Conservation (phyloP, 2,329 filamentous ascomycete genomes). For the Penicillium janthinellum region DNA sequence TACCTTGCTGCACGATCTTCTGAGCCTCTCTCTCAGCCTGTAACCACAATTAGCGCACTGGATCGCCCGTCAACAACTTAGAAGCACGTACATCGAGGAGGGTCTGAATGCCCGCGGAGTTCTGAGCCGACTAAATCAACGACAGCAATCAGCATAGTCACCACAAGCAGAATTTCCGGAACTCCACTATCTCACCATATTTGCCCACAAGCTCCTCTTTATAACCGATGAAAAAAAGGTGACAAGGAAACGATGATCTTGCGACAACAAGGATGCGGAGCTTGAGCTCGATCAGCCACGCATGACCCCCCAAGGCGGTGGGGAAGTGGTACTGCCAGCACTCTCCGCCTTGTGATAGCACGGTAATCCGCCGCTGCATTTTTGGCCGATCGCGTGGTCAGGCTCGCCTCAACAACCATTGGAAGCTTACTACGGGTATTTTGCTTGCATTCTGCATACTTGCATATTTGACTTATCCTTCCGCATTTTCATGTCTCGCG, state of each 20-base stretch:
- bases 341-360: conserved; percentile 31
- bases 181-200: conserved; percentile 31
- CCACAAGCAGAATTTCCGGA: not conserved
- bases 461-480: not conserved
- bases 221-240: conserved; percentile 8
- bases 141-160: conserved; percentile 9
- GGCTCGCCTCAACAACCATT: conserved; percentile 1
- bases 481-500: conserved; percentile 72
- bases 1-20: conserved; percentile 98
- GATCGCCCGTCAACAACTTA: conserved; percentile 5
- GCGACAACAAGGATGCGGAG: conserved; percentile 31
- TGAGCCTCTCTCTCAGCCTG: conserved; percentile 97
- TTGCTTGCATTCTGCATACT: not conserved
- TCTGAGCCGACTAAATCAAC: conserved; percentile 80
- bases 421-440: not conserved
- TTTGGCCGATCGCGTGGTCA: conserved; percentile 3
- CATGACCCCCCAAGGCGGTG: conserved; percentile 38
- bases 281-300: conserved; percentile 35
- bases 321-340: conserved; percentile 34
- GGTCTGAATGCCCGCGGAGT: conserved; percentile 97
- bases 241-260: conserved; percentile 15
- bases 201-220: conserved; percentile 18
- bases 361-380: conserved; percentile 26
- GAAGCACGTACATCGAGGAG: conserved; percentile 81
- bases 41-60: conserved; percentile 11